Percentiles rank a stretch among this genome's conserved stretches.
phyloP scores from a whole-genome alignment of 495 filamentous ascomycete genomes.

The Lindgomyces ingoldianus region DNA sequence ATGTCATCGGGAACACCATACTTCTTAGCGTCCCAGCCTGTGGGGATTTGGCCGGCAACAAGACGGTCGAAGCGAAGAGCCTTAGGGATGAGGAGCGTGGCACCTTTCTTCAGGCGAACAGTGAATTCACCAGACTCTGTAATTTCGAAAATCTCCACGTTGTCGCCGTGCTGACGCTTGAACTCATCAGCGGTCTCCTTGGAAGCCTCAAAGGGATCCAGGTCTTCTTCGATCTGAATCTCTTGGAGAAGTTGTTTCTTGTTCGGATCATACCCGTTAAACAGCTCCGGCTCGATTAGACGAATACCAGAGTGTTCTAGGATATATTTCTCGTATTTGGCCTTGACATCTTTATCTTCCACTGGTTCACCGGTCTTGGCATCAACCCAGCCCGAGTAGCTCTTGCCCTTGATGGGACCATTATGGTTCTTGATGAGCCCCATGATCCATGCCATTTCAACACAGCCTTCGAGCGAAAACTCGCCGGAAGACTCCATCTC shows the following conservation, averaged over 20 bases:
- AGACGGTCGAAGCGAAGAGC: slow-evolving; percentile 95
- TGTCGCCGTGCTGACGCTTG: slow-evolving; percentile 92
- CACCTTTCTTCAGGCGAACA: slow-evolving; percentile 91
- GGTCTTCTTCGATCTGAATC: slow-evolving; percentile 91
- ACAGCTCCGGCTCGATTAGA: slow-evolving; percentile 94
- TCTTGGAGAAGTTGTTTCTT: slow-evolving; percentile 98
- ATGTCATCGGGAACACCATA: slow-evolving; percentile 98
- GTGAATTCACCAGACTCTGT: slow-evolving; percentile 93
- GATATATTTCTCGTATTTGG: slow-evolving; percentile 94
- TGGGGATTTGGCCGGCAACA: slow-evolving; percentile 94
- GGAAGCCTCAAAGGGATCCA: slow-evolving; percentile 95
- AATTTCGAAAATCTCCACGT: slow-evolving; percentile 95
- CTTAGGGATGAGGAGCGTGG: slow-evolving; percentile 91
- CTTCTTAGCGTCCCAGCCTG: slow-evolving; percentile 91
- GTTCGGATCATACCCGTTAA: slow-evolving; percentile 95
- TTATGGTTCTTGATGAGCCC: slow-evolving; percentile 98
- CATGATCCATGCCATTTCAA: slow-evolving; percentile 99
- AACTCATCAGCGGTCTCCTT: slow-evolving; percentile 98
- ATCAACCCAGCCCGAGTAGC: slow-evolving; percentile 97
- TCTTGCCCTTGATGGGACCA: slow-evolving; percentile 94
- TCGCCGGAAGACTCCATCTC: slow-evolving; percentile 97
- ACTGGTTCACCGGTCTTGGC: slow-evolving; percentile 90
- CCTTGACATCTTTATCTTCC: slow-evolving; percentile 96
- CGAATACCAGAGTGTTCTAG: slow-evolving; percentile 97
- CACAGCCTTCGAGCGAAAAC: slow-evolving; percentile 96